Percentiles rank a stretch among this genome's conserved stretches.
Evolutionary conservation across 257 asterid species (phyloP).

Genomic region (Asclepias syriaca): DNA sequence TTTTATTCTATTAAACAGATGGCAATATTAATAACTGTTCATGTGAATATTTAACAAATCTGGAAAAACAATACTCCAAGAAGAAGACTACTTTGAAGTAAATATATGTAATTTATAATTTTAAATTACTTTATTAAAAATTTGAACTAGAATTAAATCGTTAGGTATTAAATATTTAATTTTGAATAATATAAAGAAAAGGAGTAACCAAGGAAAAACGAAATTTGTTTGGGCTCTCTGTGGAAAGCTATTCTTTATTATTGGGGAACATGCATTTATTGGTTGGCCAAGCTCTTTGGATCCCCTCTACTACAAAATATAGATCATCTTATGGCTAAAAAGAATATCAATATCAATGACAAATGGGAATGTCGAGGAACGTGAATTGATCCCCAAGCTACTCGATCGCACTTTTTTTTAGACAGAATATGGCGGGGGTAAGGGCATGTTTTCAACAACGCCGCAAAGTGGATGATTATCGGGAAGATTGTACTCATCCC

Average conservation of each 20-base stretch:
- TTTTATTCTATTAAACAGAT: no score
- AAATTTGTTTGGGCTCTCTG: neutral
- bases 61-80: no score
- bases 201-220: neutral
- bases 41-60: no score
- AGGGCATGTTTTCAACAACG: conserved; percentile 30
- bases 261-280: neutral
- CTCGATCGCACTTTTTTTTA: neutral
- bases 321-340: neutral
- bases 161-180: no score
- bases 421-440: conserved; percentile 27
- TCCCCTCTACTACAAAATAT: conserved; percentile 1
- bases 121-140: no score
- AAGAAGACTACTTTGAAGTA: no score
- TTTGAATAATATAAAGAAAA: no score
- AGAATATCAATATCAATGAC: neutral
- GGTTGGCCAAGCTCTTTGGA: conserved; percentile 2
- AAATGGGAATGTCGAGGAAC: neutral
- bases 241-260: neutral
- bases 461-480: conserved; percentile 40
- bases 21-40: no score
- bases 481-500: conserved; percentile 53
- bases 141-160: no score
- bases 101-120: no score
- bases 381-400: neutral